Conservation (phyloP, 768 basidiomycete species). For the Tremella yokohamensis region DNA sequence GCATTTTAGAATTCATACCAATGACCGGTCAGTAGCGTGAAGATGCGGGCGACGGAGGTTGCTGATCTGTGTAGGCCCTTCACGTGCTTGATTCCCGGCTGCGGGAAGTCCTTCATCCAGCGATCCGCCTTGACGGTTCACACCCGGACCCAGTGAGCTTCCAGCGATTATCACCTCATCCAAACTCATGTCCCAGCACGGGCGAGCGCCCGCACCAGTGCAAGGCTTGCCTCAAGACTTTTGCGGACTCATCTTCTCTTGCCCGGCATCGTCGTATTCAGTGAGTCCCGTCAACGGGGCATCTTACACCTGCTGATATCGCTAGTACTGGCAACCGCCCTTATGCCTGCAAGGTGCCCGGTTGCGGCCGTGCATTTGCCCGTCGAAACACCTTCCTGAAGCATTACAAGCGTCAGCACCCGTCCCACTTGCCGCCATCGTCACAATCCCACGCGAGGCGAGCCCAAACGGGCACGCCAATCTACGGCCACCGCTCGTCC, state of each 20-base stretch:
- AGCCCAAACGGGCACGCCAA: slow-evolving; percentile 4
- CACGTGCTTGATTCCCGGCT: slow-evolving; percentile 30
- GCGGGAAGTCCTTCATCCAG: slow-evolving; percentile 46
- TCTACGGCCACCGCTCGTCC: slow-evolving; percentile 5
- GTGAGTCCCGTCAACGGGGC: slow-evolving; percentile 16
- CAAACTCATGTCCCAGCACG: slow-evolving; percentile 38
- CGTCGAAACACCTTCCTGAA: slow-evolving; percentile 53
- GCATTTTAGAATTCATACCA: slow-evolving; percentile 53
- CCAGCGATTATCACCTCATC: background rate
- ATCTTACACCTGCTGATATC: background rate
- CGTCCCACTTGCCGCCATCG: slow-evolving; percentile 31
- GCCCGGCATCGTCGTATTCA: slow-evolving; percentile 51
- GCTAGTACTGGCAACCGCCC: slow-evolving; percentile 52
- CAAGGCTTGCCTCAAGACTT: slow-evolving; percentile 49
- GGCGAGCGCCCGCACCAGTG: slow-evolving; percentile 52
- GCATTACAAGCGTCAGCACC: slow-evolving; percentile 51
- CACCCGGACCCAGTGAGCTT: slow-evolving; percentile 49
- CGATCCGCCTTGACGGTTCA: slow-evolving; percentile 50
- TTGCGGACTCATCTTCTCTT: slow-evolving; percentile 51
- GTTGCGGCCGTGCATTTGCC: slow-evolving; percentile 49
- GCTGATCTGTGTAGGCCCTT: slow-evolving; percentile 37
- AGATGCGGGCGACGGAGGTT: background rate
- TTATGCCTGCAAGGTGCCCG: slow-evolving; percentile 44
- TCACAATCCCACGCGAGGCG: slow-evolving; percentile 11
- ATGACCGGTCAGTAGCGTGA: slow-evolving; percentile 50